Evolutionary conservation across 2,329 filamentous ascomycete species (phyloP).

Genomic region (Curvularia hawaiiensis): DNA sequence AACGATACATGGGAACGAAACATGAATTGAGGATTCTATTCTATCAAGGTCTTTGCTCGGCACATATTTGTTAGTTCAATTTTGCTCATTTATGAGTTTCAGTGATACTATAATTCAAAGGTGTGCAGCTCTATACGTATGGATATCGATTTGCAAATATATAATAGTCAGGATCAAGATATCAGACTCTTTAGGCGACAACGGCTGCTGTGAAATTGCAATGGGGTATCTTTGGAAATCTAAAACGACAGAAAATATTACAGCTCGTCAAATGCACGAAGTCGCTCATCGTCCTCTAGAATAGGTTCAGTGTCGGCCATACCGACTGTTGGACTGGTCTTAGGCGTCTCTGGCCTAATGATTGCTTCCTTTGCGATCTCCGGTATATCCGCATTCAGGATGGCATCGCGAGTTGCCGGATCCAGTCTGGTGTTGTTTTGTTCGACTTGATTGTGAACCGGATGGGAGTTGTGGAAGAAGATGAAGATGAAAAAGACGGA

Average conservation of each 20-base stretch:
- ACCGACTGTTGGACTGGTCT: conserved; percentile 9
- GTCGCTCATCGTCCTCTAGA: conserved; percentile 20
- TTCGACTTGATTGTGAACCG: conserved; percentile 14
- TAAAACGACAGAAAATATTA: conserved; percentile 11
- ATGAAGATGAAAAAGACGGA: conserved; percentile 55
- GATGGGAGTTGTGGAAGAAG: conserved; percentile 41
- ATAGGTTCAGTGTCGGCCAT: conserved; percentile 7
- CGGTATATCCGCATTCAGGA: conserved; percentile 39
- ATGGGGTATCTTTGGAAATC: conserved; percentile 21
- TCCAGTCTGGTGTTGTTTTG: conserved; percentile 19
- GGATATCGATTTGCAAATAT: too few species aligned
- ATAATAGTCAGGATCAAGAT: too few species aligned
- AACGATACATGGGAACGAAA: too few species aligned
- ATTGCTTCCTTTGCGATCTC: conserved; percentile 44
- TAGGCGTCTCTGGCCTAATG: conserved; percentile 19
- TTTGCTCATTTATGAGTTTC: neutral
- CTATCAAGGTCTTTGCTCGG: too few species aligned
- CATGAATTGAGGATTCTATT: too few species aligned
- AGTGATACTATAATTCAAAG: neutral
- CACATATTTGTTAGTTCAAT: too few species aligned
- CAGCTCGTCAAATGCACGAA: conserved; percentile 34
- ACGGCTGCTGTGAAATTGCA: neutral
- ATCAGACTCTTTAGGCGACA: neutral
- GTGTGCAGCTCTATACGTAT: too few species aligned
- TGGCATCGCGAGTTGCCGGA: conserved; percentile 25